Evolutionary conservation across 352 stramenopile genomes (phyloP), one percentile per base, ranked within the genome.

Genomic region (Phytophthora sojae): DNA sequence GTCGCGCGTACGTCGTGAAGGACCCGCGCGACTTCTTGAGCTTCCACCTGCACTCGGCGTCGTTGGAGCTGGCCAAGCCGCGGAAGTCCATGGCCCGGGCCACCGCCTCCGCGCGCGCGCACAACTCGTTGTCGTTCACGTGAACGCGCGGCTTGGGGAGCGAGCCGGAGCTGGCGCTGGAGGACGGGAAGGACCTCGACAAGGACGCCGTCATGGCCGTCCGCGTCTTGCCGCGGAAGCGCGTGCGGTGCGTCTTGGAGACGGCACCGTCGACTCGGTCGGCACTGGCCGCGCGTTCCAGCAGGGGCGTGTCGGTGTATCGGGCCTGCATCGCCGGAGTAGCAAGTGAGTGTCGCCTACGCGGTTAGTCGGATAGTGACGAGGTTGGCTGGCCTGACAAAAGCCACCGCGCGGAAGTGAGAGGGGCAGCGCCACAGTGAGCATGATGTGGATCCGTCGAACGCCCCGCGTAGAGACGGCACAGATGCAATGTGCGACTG

Each of bases 111-210:
- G 75, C 75, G 26, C 72, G 75, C n/a, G 29, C 50, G 17, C 66
- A 62, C n/a, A 75, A 58, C 55, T 78, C 70, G n/a, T 60, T 19
- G 61, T 81, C 73, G 50, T 77, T 32, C 9, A 79, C 53, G 29
- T 73, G 64, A n/a, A 85, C 75, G 14, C 73, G 69, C 26, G 69
- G 61, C 44, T 62, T 73, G 8, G 52, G 39, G 21, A 29, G 35
- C 21, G 57, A 70, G 7, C 35, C 30, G 39, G 19, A 44, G 44
- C 19, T 64, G 30, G 30, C 8, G 30, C 32, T 37, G 32, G 57
- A 26, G 61, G 56, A 6, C 25, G 25, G 25, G 25, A 26, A 26
- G 25, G 25, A 26, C 3, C 25, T 26, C n/a, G 61, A 61, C 14
- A 64, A 15, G 30, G 69, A 73, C 19, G 61, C 50, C 14, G 69